Evolutionary conservation across 1,139 yeast species (phyloP), one percentile per base, ranked within the genome.

Genomic region (Magnusiomyces magnusii): DNA sequence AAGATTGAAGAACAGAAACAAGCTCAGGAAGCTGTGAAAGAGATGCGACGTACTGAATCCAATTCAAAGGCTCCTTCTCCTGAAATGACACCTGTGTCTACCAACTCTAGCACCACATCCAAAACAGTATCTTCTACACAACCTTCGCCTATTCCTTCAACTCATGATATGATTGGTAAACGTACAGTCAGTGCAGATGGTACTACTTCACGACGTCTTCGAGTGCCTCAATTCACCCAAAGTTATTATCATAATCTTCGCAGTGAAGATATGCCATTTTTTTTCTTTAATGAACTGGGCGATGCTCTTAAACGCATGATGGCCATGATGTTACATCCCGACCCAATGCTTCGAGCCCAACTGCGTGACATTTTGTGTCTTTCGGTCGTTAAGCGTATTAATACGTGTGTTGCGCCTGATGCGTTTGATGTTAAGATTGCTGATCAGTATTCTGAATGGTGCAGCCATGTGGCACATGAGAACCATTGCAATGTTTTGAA

Each of bases 311-410:
- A 66, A 58, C 62, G 64, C 54, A 58, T 67, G 25, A 49, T 68
- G 27, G 68, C 69, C 1, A 61, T 62, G 19, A 85, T 88, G 62
- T 75, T 88, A 66, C 92, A 86, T 66, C 95, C 95, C 1, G 82
- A 84, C 57, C 92, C 95, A 1, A 60, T 56, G 34, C 77, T 93
- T 66, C 78, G 96, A 71, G 86, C 89, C 57, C 86, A 83, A 34
- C 88, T 89, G 19, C 78, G 79, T 61, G 95, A 88, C 68, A 80
- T 88, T 47, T 74, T 88, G 56, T 34, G 31, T 13, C 31, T 52
- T 15, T 23, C 47, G 9, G 19, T 24, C 15, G 47, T 52, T n/a
- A 21, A 31, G n/a, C 23, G 23, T 13, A 39, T 52, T 25, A 24
- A 24, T 23, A 41, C 49, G 15, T 52, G 55, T 24, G 47, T 52